Evolutionary conservation across 2,329 filamentous ascomycete genomes (phyloP), one percentile per base, ranked within the genome.

Genomic region (Pezicula carpinea): DNA sequence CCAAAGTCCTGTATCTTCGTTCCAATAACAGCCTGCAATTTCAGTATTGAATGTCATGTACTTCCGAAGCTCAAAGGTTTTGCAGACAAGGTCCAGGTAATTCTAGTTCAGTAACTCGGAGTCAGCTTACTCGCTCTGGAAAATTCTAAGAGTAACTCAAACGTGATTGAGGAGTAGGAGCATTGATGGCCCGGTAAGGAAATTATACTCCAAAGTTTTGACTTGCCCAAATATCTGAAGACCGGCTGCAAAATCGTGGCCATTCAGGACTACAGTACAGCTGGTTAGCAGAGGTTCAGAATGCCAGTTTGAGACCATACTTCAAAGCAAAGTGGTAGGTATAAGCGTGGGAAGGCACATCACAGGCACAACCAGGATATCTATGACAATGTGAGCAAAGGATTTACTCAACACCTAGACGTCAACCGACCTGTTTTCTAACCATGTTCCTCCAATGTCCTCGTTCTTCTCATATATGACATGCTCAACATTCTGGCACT

Each of bases 171-270:
- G n/a, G n/a, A n/a, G n/a, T n/a, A n/a, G n/a, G n/a, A n/a, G n/a
- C n/a, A n/a, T n/a, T n/a, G n/a, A n/a, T n/a, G n/a, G n/a, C n/a
- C n/a, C n/a, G n/a, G n/a, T n/a, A n/a, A n/a, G n/a, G n/a, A n/a
- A n/a, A n/a, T n/a, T n/a, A n/a, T n/a, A n/a, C n/a, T n/a, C n/a
- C n/a, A n/a, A n/a, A n/a, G n/a, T n/a, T n/a, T n/a, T n/a, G n/a
- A n/a, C n/a, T n/a, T n/a, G n/a, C n/a, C n/a, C 72, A 67, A 21
- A 82, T 78, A 56, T 82, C 79, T 53, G 78, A 72, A 52, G 82
- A 77, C 0, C 73, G 72, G 0, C 79, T 75, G 50, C 78, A 80
- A 44, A 76, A 71, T 29, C 75, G 62, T 1, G 74, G 73, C 79
- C 79, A 83, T 50, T 75, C 68, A 2, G 75, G 66, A 42, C 50